These are phyloP conservation scores for Phylloporus gajari DNA, from an alignment of 1,284 basidiomycete genomes.

Conservation along the genomic window DNA sequence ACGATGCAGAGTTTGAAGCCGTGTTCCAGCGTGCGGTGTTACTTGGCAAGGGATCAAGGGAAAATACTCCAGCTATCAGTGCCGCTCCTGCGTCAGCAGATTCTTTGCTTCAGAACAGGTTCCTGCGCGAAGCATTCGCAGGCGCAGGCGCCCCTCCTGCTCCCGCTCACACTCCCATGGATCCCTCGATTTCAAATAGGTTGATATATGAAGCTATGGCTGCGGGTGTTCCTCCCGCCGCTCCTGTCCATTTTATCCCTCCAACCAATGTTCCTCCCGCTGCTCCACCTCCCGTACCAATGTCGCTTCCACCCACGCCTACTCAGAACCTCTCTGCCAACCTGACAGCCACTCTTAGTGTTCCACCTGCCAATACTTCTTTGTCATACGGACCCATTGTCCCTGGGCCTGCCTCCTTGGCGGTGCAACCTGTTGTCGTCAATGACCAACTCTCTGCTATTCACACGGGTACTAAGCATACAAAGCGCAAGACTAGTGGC, in stretches of 20 bases:
- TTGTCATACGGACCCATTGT: background rate
- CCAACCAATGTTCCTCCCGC: background rate
- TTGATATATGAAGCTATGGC: background rate
- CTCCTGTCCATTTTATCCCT: background rate
- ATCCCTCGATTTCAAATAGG: background rate
- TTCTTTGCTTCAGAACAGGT: too few relatives aligned
- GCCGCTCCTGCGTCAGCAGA: too few relatives aligned
- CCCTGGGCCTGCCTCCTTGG: background rate
- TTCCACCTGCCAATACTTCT: background rate
- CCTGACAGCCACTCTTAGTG: background rate
- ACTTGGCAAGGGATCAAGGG: too few relatives aligned
- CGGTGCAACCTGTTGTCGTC: background rate
- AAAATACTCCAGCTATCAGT: too few relatives aligned
- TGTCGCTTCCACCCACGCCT: too few relatives aligned
- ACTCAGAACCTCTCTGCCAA: background rate
- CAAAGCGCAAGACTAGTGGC: background rate
- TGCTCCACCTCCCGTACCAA: background rate
- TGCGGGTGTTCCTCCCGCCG: too few relatives aligned
- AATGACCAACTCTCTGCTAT: background rate
- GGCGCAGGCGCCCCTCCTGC: too few relatives aligned
- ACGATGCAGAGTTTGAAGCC: too few relatives aligned
- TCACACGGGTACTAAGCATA: background rate
- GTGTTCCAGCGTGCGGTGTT: too few relatives aligned
- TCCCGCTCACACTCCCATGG: background rate
- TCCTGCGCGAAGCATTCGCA: too few relatives aligned